Base-by-base conservation (phyloP, 2,329 filamentous ascomycete species). In the Whalleya microplaca region DNA sequence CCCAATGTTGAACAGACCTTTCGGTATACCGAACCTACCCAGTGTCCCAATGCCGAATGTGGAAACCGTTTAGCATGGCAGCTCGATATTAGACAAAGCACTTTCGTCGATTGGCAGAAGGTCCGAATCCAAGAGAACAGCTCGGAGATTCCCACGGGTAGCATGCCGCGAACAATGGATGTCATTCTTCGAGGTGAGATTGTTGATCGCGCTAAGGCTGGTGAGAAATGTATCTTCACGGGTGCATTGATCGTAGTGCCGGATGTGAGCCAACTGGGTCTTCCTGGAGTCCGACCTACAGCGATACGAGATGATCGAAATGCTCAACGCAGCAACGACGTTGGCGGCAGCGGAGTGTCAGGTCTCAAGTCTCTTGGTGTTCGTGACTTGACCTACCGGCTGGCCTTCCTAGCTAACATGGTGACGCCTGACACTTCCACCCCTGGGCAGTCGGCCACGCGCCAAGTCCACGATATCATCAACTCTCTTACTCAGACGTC, bases 61-160 rank as follows among this genome's bases (percentile, higher is more conserved):
- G 88, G 88, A 67, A 99, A 99, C 76, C 88, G 95, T 21, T 79
- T 88, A 56, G 92, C 90, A n/a, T 99, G 95, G 95, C 87, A 92
- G 64, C 78, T 99, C n/a, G 94, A 99, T 67, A 97, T 99, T 69
- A 84, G 92, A 43, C 94, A 96, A 73, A 97, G 93, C 73, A 98
- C 93, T 0, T 99, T 99, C 72, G 90, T 99, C 59, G 95, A 99
- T 76, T 99, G 95, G 95, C 95, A 99, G 72, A 98, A 98, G 73
- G 92, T 98, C 21, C 90, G 96, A 61, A 92, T 98, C 59, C 95
- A 99, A 75, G 95, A 99, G 75, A 99, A 98, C 78, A 96, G 92
- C 65, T 94, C 94, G 3, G 95, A 99, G 72, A 99, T 99, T 40
- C 95, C 95, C 0, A 99, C 95, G 0, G 95, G 95, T 52, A 97